Evolutionary conservation across 176 grass and related monocot species (phyloP).

Genomic region (Saccharum spontaneum): DNA sequence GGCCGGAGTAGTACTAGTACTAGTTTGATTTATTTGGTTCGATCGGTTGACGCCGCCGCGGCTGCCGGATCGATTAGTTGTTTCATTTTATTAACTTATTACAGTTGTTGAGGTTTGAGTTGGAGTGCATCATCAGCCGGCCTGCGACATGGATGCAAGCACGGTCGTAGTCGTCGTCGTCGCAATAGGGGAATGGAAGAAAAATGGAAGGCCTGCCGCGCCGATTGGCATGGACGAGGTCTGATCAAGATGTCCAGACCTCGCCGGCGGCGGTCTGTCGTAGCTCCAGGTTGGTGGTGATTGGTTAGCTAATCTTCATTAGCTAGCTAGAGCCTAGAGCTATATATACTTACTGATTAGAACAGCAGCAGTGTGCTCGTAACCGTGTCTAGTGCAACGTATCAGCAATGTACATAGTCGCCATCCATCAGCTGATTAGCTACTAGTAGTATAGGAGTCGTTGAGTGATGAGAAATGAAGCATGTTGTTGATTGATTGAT

Average conservation of each 20-base stretch:
- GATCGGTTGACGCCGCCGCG: not conserved
- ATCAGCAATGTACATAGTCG: too few species aligned
- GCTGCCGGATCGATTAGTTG: not conserved
- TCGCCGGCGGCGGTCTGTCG: not conserved
- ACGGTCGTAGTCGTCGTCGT: too few species aligned
- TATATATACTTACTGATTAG: not conserved
- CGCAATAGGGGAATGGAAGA: too few species aligned
- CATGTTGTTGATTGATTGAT: too few species aligned
- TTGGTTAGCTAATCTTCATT: not conserved
- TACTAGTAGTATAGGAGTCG: too few species aligned
- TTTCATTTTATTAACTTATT: not conserved
- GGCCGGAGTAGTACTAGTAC: not conserved
- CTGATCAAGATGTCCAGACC: not conserved
- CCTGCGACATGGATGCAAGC: too few species aligned
- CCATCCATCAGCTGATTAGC: too few species aligned
- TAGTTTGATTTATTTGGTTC: not conserved
- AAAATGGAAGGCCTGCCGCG: too few species aligned
- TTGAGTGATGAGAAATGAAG: too few species aligned
- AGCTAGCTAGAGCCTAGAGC: too few species aligned
- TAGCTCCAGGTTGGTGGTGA: not conserved
- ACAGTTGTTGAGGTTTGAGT: not conserved
- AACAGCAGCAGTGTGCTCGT: not conserved
- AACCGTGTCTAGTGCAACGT: too few species aligned
- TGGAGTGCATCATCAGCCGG: too few species aligned
- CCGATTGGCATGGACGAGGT: not conserved